Conservation (phyloP, 441 rosid genomes). For the Cnidoscolus chayamansa region DNA sequence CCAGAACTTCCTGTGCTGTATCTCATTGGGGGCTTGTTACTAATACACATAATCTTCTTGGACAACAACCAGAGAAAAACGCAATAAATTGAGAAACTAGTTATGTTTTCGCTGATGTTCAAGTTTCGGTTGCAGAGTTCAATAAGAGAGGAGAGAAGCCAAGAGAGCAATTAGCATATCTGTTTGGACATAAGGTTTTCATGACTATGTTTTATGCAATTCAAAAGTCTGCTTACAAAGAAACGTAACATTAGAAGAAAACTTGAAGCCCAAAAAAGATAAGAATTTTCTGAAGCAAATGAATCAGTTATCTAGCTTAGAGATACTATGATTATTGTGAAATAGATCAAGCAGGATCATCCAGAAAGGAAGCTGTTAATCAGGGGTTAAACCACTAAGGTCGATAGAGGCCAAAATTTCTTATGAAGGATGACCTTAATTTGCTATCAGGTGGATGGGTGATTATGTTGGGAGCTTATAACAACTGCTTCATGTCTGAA, state of each 20-base stretch:
- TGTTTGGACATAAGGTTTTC: neutral
- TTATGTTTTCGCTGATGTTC: neutral
- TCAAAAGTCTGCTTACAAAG: neutral
- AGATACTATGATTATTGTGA: neutral
- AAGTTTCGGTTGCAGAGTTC: neutral
- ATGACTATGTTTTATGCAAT: neutral
- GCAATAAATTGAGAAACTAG: conserved; percentile 3
- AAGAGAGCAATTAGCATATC: neutral
- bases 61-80: neutral
- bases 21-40: neutral
- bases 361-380: neutral
- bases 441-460: neutral
- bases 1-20: neutral
- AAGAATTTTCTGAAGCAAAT: neutral
- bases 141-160: neutral
- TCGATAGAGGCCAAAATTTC: neutral
- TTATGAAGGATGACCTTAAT: neutral
- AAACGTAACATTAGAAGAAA: neutral
- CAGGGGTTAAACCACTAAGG: neutral
- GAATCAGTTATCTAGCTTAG: neutral
- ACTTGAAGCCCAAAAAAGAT: neutral
- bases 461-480: neutral
- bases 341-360: neutral
- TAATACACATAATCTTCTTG: neutral
- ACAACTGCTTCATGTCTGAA: neutral